Conservation (phyloP, 176 grass and related monocot species). For the Musa itinerans region DNA sequence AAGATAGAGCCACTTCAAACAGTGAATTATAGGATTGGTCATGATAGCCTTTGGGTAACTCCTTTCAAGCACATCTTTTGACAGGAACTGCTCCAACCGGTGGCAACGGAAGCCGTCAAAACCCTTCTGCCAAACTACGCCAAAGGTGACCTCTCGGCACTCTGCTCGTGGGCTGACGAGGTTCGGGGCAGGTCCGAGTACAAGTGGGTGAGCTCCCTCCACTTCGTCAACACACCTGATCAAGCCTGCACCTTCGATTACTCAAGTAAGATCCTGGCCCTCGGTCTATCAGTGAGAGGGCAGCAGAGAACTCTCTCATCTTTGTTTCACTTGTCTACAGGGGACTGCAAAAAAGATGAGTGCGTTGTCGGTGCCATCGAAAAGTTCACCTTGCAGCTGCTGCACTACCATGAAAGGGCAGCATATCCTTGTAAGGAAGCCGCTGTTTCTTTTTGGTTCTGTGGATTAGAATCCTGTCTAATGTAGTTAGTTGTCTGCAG, state of each 20-base stretch:
- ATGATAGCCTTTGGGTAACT: too few relatives aligned
- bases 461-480: background rate
- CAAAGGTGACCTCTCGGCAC: conserved; percentile 55
- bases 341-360: conserved; percentile 73
- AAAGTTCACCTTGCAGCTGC: conserved; percentile 74
- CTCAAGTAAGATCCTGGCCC: conserved; percentile 29
- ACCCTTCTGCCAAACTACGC: conserved; percentile 60
- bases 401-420: conserved; percentile 68
- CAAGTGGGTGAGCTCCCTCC: conserved; percentile 54
- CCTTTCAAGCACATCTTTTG: background rate
- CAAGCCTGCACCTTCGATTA: conserved; percentile 69
- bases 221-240: conserved; percentile 92
- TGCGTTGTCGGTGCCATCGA: conserved; percentile 72
- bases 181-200: conserved; percentile 77
- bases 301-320: too few relatives aligned
- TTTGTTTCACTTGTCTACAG: conserved; percentile 10
- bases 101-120: conserved; percentile 51
- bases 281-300: background rate
- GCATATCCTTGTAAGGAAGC: conserved; percentile 54
- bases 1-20: background rate
- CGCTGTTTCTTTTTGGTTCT: background rate
- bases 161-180: conserved; percentile 80
- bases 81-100: conserved; percentile 53
- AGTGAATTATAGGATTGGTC: background rate
- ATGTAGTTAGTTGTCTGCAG: conserved; percentile 21